These are phyloP conservation scores for Mucor mucedo DNA, from an alignment of 371 early-diverging fungal genomes.

Conservation along the genomic window DNA sequence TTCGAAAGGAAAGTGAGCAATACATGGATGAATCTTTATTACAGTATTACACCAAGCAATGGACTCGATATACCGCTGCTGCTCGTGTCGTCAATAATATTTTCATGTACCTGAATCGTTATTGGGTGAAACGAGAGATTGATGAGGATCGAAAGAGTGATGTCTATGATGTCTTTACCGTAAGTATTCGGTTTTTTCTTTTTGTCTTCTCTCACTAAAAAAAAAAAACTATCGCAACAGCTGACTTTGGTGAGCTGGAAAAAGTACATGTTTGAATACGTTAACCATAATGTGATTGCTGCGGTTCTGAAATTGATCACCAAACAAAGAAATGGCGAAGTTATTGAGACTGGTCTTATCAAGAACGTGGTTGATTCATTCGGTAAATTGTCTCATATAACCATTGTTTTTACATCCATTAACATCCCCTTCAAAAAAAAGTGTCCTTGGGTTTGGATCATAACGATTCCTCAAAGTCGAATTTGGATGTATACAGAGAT, in stretches of 20 bases:
- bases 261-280: constrained; percentile 80
- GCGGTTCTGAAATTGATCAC: constrained; percentile 85
- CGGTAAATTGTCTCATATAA: constrained; percentile 47
- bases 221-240: constrained; percentile 38
- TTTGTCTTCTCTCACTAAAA: background rate
- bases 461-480: constrained; percentile 77
- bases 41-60: constrained; percentile 86
- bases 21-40: constrained; percentile 82
- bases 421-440: background rate
- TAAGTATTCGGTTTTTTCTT: constrained; percentile 40
- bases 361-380: constrained; percentile 91
- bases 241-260: constrained; percentile 88
- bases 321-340: constrained; percentile 89
- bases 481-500: constrained; percentile 84
- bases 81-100: constrained; percentile 87
- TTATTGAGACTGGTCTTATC: constrained; percentile 84
- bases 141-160: constrained; percentile 87
- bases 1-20: constrained; percentile 62
- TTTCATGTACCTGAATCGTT: constrained; percentile 93
- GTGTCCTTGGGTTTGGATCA: constrained; percentile 86
- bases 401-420: no score
- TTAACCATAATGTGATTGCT: constrained; percentile 79
- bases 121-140: constrained; percentile 96
- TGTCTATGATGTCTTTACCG: constrained; percentile 94
- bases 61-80: constrained; percentile 88